Evolutionary conservation across 164 flowering plant genomes (phyloP), one percentile per base, ranked within the genome.

Genomic region (Kingdonia uniflora): DNA sequence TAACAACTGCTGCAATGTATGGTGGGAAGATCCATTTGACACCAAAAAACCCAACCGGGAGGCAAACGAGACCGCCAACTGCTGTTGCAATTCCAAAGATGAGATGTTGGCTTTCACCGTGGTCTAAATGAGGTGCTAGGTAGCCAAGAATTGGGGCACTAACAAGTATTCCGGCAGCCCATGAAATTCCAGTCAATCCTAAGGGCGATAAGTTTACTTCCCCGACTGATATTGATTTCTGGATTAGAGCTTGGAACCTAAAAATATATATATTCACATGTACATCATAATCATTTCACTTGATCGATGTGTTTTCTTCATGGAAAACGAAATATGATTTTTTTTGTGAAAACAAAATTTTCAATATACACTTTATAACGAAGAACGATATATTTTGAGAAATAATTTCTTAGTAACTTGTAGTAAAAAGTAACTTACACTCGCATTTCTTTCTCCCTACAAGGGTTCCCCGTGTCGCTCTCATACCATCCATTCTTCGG

Each of bases 21-120:
- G 68, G 80, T 0, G 71, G 74, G 56, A 84, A 78, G 19, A 77
- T 73, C 79, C 76, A 73, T 2, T 42, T 13, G 2, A 71, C 69
- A 38, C 57, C 49, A 66, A 80, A 65, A 56, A 76, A 73, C 10
- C 92, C 92, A 5, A 68, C 60, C 0, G 85, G 85, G 0, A 84
- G 78, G 58, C 84, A 80, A 60, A 76, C 71, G 49, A 81, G 19
- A 14, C 79, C 73, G 11, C 92, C 92, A 6, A 64, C 2, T 16
- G 58, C 68, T 0, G 72, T 78, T 37, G 82, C 72, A 8, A 58
- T 68, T 2, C 42, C 68, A 2, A 76, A 67, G 14, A 81, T 64
- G 55, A 78, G 55, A 5, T 59, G 66, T 13, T 73, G 81, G 62
- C 41, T 20, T 0, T 19, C 52, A 52, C 80, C 74, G 35, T 70